phyloP scores from a whole-genome alignment of 148 eudicot genomes.

The Camellia japonica region DNA sequence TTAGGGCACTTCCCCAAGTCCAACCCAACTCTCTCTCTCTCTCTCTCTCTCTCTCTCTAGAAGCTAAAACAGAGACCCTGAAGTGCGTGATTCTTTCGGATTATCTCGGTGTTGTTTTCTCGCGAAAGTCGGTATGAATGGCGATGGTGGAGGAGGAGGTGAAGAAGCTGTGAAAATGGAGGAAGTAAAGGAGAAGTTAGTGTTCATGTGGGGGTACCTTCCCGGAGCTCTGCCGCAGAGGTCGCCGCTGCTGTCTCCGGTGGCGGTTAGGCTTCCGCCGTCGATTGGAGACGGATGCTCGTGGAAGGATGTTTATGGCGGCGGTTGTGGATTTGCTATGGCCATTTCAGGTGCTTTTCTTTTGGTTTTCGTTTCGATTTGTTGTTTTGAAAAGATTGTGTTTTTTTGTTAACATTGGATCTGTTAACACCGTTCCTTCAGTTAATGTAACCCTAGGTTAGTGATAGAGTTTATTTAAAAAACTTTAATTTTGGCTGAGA shows the following conservation, averaged over 20 bases:
- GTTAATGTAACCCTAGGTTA: neutral
- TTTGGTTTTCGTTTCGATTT: neutral
- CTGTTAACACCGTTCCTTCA: neutral
- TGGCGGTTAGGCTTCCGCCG: conserved; percentile 52
- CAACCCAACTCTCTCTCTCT: neutral
- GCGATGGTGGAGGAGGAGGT: conserved; percentile 40
- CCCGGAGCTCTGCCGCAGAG: conserved; percentile 92
- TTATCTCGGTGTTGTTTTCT: neutral
- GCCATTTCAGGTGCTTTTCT: conserved; percentile 68
- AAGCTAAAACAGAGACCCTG: neutral
- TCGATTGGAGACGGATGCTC: conserved; percentile 30
- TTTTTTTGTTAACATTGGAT: neutral
- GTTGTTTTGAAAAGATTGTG: neutral
- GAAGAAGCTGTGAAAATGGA: conserved; percentile 32
- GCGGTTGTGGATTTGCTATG: conserved; percentile 97
- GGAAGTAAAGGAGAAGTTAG: conserved; percentile 38
- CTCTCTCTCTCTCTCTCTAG: neutral
- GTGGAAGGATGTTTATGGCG: conserved; percentile 89
- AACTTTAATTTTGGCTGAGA: too few relatives aligned
- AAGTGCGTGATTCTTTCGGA: too few relatives aligned
- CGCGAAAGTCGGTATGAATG: conserved; percentile 45
- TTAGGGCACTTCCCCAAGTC: conserved; percentile 9
- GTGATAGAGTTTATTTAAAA: too few relatives aligned
- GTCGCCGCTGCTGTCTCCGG: conserved; percentile 78
- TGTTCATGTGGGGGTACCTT: conserved; percentile 92